Evolutionary conservation across 164 flowering plant species (phyloP).

Genomic region (Aristolochia contorta): DNA sequence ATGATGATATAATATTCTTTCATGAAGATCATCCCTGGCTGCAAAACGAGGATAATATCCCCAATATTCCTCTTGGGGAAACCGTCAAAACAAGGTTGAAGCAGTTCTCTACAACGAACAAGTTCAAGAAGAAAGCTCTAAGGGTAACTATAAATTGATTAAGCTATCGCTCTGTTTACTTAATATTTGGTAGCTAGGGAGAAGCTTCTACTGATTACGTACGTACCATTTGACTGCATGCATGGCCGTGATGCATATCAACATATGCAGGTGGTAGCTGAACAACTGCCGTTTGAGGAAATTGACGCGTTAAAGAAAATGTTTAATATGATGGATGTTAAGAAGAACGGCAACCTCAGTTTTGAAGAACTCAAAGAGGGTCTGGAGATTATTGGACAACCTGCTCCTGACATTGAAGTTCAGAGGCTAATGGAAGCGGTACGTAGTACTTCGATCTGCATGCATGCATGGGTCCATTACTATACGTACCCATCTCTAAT

Average conservation of each 20-base stretch:
- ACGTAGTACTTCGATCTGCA: slow-evolving; percentile 15
- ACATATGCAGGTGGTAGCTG: slow-evolving; percentile 76
- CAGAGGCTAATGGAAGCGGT: slow-evolving; percentile 69
- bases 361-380: slow-evolving; percentile 71
- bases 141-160: slow-evolving; percentile 29
- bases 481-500: too few species aligned
- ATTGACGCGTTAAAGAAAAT: slow-evolving; percentile 39
- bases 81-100: slow-evolving; percentile 55
- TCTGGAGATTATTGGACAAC: slow-evolving; percentile 40
- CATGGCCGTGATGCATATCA: too few species aligned
- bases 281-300: slow-evolving; percentile 59
- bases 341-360: slow-evolving; percentile 61
- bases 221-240: too few species aligned
- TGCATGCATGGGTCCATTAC: too few species aligned
- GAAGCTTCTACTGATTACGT: too few species aligned
- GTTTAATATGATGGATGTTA: slow-evolving; percentile 72
- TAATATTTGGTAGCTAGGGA: too few species aligned
- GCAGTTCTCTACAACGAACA: slow-evolving; percentile 76
- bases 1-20: too few species aligned
- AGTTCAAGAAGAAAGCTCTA: slow-evolving; percentile 78
- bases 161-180: too few species aligned
- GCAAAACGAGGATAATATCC: slow-evolving; percentile 32
- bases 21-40: slow-evolving; percentile 59
- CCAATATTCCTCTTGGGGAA: slow-evolving; percentile 52
- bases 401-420: slow-evolving; percentile 54